These are phyloP conservation scores for Davidsoniella australis DNA, from an alignment of 2,329 filamentous ascomycete genomes.

Conservation along the genomic window DNA sequence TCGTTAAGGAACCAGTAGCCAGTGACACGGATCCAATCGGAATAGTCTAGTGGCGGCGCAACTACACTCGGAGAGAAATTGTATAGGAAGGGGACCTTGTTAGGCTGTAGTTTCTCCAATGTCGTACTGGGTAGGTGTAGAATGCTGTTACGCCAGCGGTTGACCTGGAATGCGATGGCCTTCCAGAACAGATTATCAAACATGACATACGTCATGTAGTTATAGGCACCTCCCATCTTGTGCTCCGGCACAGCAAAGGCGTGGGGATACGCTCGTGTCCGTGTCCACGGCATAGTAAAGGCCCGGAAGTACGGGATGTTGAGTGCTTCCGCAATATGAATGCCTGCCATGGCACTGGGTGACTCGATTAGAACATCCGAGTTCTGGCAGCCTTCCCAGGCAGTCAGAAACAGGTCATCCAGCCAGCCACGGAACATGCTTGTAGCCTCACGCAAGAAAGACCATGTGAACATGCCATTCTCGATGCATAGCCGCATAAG, in stretches of 20 bases:
- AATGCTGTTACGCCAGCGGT: slow-evolving; percentile 73
- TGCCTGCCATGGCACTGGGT: slow-evolving; percentile 90
- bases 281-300: slow-evolving; percentile 98
- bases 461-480: slow-evolving; percentile 89
- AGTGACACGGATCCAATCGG: slow-evolving; percentile 92
- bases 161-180: slow-evolving; percentile 77
- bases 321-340: slow-evolving; percentile 89
- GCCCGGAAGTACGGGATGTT: slow-evolving; percentile 90
- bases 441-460: slow-evolving; percentile 77
- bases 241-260: slow-evolving; percentile 85
- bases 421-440: slow-evolving; percentile 87
- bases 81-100: slow-evolving; percentile 96
- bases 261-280: slow-evolving; percentile 87
- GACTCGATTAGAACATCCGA: slow-evolving; percentile 87
- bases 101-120: slow-evolving; percentile 80
- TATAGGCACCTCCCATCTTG: slow-evolving; percentile 91
- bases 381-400: slow-evolving; percentile 70
- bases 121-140: slow-evolving; percentile 66
- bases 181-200: slow-evolving; percentile 98
- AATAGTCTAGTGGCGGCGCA: slow-evolving; percentile 85
- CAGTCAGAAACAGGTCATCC: slow-evolving; percentile 66
- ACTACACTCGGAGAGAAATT: slow-evolving; percentile 93
- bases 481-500: slow-evolving; percentile 94
- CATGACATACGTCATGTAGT: slow-evolving; percentile 87
- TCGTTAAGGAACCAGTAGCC: slow-evolving; percentile 98